phyloP scores from a whole-genome alignment of 805 yeast species.

The Wickerhamiella azyma region DNA sequence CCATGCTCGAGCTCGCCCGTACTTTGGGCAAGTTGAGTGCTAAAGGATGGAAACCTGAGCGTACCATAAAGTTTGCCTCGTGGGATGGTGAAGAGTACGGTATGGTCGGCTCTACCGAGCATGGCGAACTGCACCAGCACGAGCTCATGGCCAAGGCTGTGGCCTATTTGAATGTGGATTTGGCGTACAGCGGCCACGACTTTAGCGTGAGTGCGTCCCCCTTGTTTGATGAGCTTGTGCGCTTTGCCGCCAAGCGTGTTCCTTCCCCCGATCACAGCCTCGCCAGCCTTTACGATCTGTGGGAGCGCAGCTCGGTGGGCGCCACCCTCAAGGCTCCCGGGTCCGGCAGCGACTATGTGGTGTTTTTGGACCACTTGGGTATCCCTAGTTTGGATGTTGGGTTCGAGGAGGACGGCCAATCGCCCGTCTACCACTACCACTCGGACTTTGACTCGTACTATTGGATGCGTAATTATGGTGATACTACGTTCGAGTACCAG shows the following conservation, averaged over 20 bases:
- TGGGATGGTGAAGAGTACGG: conserved; percentile 80
- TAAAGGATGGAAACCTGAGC: conserved; percentile 59
- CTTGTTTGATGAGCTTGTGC: conserved; percentile 35
- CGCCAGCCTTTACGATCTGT: conserved; percentile 24
- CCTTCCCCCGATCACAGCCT: conserved; percentile 31
- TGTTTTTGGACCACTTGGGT: conserved; percentile 31
- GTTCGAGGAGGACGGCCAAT: conserved; percentile 32
- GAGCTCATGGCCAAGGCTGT: conserved; percentile 37
- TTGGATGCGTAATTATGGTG: conserved; percentile 55
- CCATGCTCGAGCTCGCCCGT: conserved; percentile 47
- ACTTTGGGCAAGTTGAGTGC: conserved; percentile 39
- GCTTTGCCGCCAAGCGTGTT: conserved; percentile 33
- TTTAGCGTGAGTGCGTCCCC: conserved; percentile 48
- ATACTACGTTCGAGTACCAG: conserved; percentile 48
- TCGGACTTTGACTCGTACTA: conserved; percentile 58
- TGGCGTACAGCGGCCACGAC: conserved; percentile 42
- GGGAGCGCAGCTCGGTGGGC: conserved; percentile 20
- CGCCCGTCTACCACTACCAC: conserved; percentile 61
- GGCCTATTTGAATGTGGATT: conserved; percentile 61
- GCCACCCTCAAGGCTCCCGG: conserved; percentile 39
- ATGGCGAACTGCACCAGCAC: conserved; percentile 46
- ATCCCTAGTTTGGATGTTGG: conserved; percentile 40
- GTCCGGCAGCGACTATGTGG: conserved; percentile 53
- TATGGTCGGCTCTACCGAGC: conserved; percentile 64
- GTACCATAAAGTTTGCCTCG: conserved; percentile 56